Base-by-base conservation (phyloP, 352 stramenopile genomes). In the Phytopythium aichiense region DNA sequence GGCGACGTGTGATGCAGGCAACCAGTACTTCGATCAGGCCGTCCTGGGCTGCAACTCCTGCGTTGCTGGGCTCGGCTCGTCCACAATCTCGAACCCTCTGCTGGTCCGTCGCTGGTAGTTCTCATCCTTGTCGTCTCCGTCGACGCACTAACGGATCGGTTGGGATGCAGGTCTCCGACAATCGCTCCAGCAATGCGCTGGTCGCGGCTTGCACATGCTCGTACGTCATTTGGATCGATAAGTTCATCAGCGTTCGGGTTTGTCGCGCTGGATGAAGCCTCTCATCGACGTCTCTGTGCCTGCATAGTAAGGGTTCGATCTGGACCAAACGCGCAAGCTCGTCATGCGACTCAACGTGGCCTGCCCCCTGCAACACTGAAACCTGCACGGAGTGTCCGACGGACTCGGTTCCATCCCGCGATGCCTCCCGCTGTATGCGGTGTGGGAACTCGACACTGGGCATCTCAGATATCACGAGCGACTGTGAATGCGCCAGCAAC, bases 391-490 rank as follows among this genome's bases (percentile, higher is more conserved):
- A 20, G 7, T 92, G 84, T 61, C 63, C 68, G 15, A 31, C 40
- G 0, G 62, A 68, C 11, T 65, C 77, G 56, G 81, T 78, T 25
- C 69, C 82, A 2, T 81, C 70, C 16, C 63, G 60, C 15, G 81
- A 92, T 42, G 65, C 63, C 2, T 68, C 66, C 9, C 66, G 62
- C 0, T 94, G 84, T 51, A 75, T 92, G 54, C 1, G 63, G 22
- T 94, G 84, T 37, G 84, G 84, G 0, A 77, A 76, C 28, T 89
- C 81, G 2, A 92, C 84, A 4, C 56, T 86, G 0, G 84, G 79
- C 5, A 42, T 84, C 11, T 38, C 76, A 5, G 12, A 63, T 0
- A 60, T 37, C 1, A 61, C 40, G 4, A 60, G 64, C n/a, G 79
- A 92, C n/a, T 92, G 84, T 52, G 60, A 65, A 18, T 92, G 84